Evolutionary conservation across 179 eudicot genomes (phyloP).

Genomic region (Silene noctiflora): DNA sequence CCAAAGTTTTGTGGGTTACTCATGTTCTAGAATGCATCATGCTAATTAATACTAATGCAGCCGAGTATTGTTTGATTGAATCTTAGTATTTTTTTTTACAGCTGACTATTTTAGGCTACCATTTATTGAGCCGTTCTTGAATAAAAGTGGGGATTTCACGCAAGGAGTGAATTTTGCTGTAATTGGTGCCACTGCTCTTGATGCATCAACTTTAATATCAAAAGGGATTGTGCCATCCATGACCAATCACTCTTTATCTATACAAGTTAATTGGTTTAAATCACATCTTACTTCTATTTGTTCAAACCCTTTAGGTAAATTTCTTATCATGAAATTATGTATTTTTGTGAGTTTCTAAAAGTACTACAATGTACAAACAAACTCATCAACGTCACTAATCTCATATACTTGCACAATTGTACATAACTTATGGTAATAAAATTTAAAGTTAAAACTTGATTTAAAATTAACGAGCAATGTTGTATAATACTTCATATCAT

Average conservation of each 20-base stretch:
- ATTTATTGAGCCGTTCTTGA: conserved; percentile 22
- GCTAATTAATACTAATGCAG: no score
- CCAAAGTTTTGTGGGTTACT: no score
- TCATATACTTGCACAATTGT: no score
- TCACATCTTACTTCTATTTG: conserved; percentile 15
- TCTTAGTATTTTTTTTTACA: not conserved
- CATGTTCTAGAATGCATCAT: no score
- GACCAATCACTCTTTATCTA: conserved; percentile 17
- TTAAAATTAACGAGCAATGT: no score
- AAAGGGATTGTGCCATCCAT: not conserved
- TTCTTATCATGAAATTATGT: not conserved
- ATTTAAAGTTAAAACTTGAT: no score
- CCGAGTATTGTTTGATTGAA: no score
- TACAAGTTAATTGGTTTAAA: conserved; percentile 29
- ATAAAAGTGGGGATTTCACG: conserved; percentile 15
- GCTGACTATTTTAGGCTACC: conserved; percentile 19
- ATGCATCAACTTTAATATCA: conserved; percentile 2
- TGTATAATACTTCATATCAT: no score
- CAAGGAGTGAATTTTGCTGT: conserved; percentile 30
- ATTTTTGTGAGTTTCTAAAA: no score
- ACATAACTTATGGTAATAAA: no score
- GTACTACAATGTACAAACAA: no score
- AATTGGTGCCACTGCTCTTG: conserved; percentile 23
- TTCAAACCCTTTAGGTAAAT: conserved; percentile 7
- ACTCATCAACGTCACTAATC: no score